Conservation (phyloP, 352 stramenopile genomes). For the Phytophthora ramorum region DNA sequence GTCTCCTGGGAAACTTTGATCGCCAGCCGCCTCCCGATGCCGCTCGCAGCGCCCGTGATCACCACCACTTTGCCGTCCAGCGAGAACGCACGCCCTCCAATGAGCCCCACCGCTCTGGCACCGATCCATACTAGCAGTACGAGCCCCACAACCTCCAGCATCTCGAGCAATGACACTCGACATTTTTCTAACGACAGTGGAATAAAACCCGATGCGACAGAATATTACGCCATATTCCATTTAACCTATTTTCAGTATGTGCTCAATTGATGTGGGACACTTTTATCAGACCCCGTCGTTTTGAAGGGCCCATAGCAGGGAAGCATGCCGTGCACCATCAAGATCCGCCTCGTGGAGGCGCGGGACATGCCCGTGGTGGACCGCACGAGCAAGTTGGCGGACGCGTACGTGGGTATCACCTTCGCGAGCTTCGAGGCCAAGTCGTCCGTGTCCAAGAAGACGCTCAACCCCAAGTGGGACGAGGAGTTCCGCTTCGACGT, state of each 20-base stretch:
- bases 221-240: background rate
- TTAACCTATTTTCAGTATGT: background rate
- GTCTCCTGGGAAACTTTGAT: conserved; percentile 38
- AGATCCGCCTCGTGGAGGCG: conserved; percentile 91
- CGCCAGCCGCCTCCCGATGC: conserved; percentile 61
- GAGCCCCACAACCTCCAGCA: conserved; percentile 4
- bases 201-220: background rate
- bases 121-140: conserved; percentile 17
- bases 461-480: conserved; percentile 96
- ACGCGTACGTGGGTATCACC: conserved; percentile 89
- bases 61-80: conserved; percentile 63
- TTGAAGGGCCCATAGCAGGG: background rate
- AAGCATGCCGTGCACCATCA: conserved; percentile 91
- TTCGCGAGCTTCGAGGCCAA: conserved; percentile 90
- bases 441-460: conserved; percentile 93
- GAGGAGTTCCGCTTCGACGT: conserved; percentile 99
- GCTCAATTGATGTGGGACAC: background rate
- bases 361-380: conserved; percentile 90
- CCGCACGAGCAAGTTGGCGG: conserved; percentile 80
- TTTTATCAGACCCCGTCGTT: background rate
- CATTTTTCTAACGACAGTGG: background rate
- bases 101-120: background rate
- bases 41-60: conserved; percentile 67
- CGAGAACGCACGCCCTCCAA: conserved; percentile 33
- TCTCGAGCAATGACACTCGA: background rate